Evolutionary conservation across 1,139 yeast genomes (phyloP).

Genomic region (Eremothecium coryli): DNA sequence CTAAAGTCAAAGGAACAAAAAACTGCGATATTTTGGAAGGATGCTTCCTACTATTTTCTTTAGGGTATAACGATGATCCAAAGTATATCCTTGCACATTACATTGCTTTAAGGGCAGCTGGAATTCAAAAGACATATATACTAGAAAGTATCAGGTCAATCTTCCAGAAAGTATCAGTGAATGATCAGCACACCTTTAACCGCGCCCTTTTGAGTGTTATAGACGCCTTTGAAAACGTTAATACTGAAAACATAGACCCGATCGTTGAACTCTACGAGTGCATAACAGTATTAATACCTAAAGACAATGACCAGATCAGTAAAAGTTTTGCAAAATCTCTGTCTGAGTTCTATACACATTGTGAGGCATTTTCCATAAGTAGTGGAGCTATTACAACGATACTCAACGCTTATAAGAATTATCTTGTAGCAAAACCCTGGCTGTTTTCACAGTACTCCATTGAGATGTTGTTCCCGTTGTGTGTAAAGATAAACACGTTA

Average conservation of each 20-base stretch:
- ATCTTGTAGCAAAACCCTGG: conserved; percentile 47
- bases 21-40: conserved; percentile 17
- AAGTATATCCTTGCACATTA: conserved; percentile 31
- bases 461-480: conserved; percentile 39
- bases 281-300: conserved; percentile 18
- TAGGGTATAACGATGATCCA: conserved; percentile 16
- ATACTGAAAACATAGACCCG: conserved; percentile 8
- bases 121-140: conserved; percentile 11
- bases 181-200: conserved; percentile 18
- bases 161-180: conserved; percentile 7
- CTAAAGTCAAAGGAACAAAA: neutral
- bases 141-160: conserved; percentile 14
- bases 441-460: conserved; percentile 57
- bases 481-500: conserved; percentile 28
- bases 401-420: conserved; percentile 30
- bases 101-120: conserved; percentile 24
- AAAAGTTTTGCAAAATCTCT: conserved; percentile 24
- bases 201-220: conserved; percentile 16
- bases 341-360: conserved; percentile 20
- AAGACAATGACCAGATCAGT: conserved; percentile 17
- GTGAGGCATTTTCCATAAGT: conserved; percentile 7
- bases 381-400: conserved; percentile 11
- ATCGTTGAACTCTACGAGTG: conserved; percentile 19
- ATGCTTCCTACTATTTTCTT: conserved; percentile 31
- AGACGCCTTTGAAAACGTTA: conserved; percentile 14